A percentile compares a stretch with the other conserved stretches of the same genome.
phyloP scores from a whole-genome alignment of 352 stramenopile species.

The Phytophthora macrochlamydospora region DNA sequence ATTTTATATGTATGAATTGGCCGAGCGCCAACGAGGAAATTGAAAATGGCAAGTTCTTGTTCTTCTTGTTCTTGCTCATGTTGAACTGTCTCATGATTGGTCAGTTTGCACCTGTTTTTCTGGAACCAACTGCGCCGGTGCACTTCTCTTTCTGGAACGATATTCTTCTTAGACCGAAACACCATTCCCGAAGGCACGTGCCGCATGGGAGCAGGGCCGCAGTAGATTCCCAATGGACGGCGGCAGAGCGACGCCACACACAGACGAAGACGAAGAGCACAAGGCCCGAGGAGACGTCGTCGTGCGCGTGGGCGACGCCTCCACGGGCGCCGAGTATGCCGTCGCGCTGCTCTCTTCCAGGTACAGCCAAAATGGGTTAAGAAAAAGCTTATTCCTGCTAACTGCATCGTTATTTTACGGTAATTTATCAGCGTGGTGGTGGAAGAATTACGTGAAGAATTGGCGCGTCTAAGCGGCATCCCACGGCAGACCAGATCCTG shows the following conservation, averaged over 20 bases:
- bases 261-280: conserved; percentile 29
- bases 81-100: too few species aligned
- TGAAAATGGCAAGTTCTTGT: neutral
- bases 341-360: conserved; percentile 49
- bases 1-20: conserved; percentile 37
- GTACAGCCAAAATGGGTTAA: conserved; percentile 47
- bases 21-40: neutral
- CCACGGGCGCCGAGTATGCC: conserved; percentile 42
- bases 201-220: conserved; percentile 42
- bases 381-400: conserved; percentile 9
- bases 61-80: neutral
- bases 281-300: conserved; percentile 25
- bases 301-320: conserved; percentile 56
- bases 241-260: conserved; percentile 42
- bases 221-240: conserved; percentile 38
- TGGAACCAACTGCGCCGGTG: too few species aligned
- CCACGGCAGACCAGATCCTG: conserved; percentile 77
- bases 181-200: conserved; percentile 33
- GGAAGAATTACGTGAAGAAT: conserved; percentile 69
- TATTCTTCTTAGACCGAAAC: conserved; percentile 38
- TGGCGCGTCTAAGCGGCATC: conserved; percentile 63
- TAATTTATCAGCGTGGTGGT: conserved; percentile 53
- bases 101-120: too few species aligned
- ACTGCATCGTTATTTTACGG: conserved; percentile 8
- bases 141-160: conserved; percentile 3